Base-by-base conservation (phyloP, 805 yeast genomes). In the Metschnikowia reukaufii region DNA sequence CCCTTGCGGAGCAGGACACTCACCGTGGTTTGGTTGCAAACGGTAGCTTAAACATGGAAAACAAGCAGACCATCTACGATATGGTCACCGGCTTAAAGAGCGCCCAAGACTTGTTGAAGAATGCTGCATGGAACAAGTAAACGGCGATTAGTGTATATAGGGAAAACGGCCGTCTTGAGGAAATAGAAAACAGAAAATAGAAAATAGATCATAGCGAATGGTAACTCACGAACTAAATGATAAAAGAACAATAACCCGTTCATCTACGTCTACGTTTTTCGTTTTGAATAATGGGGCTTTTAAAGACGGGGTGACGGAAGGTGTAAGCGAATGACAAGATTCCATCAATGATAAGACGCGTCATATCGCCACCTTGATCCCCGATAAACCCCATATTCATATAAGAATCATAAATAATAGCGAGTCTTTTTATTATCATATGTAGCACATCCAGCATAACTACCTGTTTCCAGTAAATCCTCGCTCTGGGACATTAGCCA, bases 1-100 rank as follows among this genome's bases (percentile, higher is more conserved):
- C 48, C 17, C 20, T 33, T 21, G 47, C 55, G 1, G 47, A 35
- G 20, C 38, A 38, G 13, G 48, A 37, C 15, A 20, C 63, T 23
- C 60, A 57, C 39, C 52, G 49, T 9, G 62, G 55, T 44, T 59
- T 66, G 50, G 55, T 55, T 59, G 55, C 59, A 45, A 68, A 68
- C 46, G 67, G 67, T 3, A 55, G 59, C 30, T 62, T 69, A 52
- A 42, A 45, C 39, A 37, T 61, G 19, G 54, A 46, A 1, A 53
- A 67, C 42, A 71, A 68, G 51, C 65, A 60, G 48, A 25, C 49
- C 7, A 55, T 72, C 42, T 65, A 60, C 45, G 65, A 66, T 30
- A 61, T 65, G 34, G 66, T 65, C 16, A 52, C 57, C 33, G 73
- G 74, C 1, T 39, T 56, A 38, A 58, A 55, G 49, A 39, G 60